phyloP scores from a whole-genome alignment of 768 basidiomycete species.

The Tricholoma flavovirens region DNA sequence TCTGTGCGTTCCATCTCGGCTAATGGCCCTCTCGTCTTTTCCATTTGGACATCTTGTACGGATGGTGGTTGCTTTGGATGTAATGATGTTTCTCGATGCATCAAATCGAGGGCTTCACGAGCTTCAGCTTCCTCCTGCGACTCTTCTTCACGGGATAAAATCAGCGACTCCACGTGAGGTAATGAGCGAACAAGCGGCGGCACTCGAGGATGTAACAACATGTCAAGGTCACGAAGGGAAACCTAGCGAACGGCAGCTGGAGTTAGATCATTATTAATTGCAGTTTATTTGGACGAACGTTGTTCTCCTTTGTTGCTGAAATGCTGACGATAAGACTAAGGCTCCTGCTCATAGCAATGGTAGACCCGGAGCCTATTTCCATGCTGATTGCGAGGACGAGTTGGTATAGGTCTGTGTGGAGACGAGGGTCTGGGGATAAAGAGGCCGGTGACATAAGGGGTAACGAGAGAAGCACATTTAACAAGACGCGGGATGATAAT shows the following conservation, averaged over 20 bases:
- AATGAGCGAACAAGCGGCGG: slow-evolving; percentile 69
- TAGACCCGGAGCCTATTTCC: slow-evolving; percentile 48
- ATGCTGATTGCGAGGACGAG: slow-evolving; percentile 44
- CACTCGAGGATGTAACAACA: slow-evolving; percentile 72
- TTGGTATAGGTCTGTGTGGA: slow-evolving; percentile 40
- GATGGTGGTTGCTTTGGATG: slow-evolving; percentile 1
- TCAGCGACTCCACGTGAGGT: slow-evolving; percentile 55
- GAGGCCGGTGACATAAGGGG: slow-evolving; percentile 50
- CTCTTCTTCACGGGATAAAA: slow-evolving; percentile 60
- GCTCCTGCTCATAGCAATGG: slow-evolving; percentile 54
- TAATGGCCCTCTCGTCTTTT: slow-evolving; percentile 1
- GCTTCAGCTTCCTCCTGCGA: slow-evolving; percentile 52
- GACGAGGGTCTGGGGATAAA: slow-evolving; percentile 45
- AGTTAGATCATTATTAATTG: not conserved
- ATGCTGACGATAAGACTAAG: slow-evolving; percentile 46
- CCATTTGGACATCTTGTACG: slow-evolving; percentile 23
- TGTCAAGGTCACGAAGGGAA: slow-evolving; percentile 41
- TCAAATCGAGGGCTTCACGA: slow-evolving; percentile 37
- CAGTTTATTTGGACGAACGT: slow-evolving; percentile 7
- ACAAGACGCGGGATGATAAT: slow-evolving; percentile 48
- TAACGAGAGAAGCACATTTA: slow-evolving; percentile 53
- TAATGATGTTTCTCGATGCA: not conserved
- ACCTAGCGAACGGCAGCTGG: slow-evolving; percentile 1
- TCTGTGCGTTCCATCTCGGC: not conserved
- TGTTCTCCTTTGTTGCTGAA: slow-evolving; percentile 5